Conservation (phyloP, 345 rosid species). For the Microthlaspi erraticum region DNA sequence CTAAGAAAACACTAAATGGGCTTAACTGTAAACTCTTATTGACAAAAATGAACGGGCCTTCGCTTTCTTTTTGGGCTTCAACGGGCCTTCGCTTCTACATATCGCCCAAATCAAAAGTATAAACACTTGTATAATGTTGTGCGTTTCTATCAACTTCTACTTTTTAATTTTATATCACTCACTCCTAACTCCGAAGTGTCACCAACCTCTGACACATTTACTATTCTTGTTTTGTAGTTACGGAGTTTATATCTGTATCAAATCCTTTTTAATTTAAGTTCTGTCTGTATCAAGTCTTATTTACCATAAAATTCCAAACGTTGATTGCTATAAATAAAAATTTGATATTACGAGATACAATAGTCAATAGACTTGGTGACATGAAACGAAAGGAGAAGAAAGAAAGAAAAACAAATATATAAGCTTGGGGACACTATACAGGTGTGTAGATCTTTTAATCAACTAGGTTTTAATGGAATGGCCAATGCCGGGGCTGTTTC, state of each 20-base stretch:
- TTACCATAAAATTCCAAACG: background rate
- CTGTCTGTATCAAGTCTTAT: too few species aligned
- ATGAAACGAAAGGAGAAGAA: background rate
- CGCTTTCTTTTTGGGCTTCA: background rate
- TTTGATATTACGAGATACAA: slow-evolving; percentile 30
- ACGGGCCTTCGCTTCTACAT: background rate
- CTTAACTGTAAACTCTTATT: slow-evolving; percentile 1
- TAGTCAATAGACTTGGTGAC: background rate
- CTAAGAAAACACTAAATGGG: slow-evolving; percentile 30
- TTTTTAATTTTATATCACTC: slow-evolving; percentile 1
- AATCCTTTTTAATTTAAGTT: too few species aligned
- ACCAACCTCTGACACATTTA: too few species aligned
- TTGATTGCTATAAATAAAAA: slow-evolving; percentile 7
- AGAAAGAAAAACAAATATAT: background rate
- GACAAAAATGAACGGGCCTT: slow-evolving; percentile 11
- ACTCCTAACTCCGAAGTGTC: background rate
- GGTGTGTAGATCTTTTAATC: background rate
- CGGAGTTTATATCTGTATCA: too few species aligned
- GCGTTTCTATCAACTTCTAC: background rate
- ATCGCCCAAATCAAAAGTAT: background rate
- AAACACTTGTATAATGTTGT: too few species aligned
- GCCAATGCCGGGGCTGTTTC: slow-evolving; percentile 45
- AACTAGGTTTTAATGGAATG: slow-evolving; percentile 33
- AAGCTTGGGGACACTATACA: slow-evolving; percentile 6
- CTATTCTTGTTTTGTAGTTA: too few species aligned